A percentile compares a stretch with the other conserved stretches of the same genome.
Evolutionary conservation across 345 rosid species (phyloP).

Genomic region (Murraya paniculata): DNA sequence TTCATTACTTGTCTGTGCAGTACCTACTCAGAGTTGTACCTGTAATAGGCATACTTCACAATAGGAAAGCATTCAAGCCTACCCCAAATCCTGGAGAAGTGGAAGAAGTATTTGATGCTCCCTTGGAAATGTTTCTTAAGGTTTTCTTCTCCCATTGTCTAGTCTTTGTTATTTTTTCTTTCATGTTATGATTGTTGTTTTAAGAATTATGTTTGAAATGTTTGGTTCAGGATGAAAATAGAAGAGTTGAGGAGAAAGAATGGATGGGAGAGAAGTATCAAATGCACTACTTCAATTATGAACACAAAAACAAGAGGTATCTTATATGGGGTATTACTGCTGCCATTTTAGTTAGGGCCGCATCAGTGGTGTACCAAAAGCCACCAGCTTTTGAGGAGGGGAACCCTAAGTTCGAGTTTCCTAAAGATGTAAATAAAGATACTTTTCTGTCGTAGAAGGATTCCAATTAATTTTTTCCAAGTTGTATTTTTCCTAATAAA

Average conservation of each 20-base stretch:
- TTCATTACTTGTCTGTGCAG: conserved; percentile 41
- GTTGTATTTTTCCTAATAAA: conserved; percentile 1
- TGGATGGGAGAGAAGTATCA: conserved; percentile 64
- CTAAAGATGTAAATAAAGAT: conserved; percentile 32
- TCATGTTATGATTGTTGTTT: not conserved
- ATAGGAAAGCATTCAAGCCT: conserved; percentile 56
- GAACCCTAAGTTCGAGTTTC: conserved; percentile 60
- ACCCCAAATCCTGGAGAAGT: conserved; percentile 79
- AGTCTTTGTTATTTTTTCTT: not conserved
- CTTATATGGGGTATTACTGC: conserved; percentile 80
- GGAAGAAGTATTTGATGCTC: conserved; percentile 84
- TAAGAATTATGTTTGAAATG: conserved; percentile 7
- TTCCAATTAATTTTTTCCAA: not conserved
- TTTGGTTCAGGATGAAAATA: conserved; percentile 55
- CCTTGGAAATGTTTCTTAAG: conserved; percentile 87
- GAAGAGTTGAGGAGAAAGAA: conserved; percentile 59
- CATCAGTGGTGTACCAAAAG: conserved; percentile 59
- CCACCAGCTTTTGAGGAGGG: conserved; percentile 58
- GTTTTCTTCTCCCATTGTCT: conserved; percentile 29
- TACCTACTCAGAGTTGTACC: conserved; percentile 88
- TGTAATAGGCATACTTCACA: conserved; percentile 67
- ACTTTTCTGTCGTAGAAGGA: conserved; percentile 29
- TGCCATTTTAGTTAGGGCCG: conserved; percentile 62
- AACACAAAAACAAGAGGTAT: conserved; percentile 42
- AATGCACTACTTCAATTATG: conserved; percentile 61